Percentiles rank a stretch among this genome's conserved stretches.
These are phyloP conservation scores for Tuber brumale DNA, from an alignment of 495 filamentous ascomycete species.

Conservation along the genomic window DNA sequence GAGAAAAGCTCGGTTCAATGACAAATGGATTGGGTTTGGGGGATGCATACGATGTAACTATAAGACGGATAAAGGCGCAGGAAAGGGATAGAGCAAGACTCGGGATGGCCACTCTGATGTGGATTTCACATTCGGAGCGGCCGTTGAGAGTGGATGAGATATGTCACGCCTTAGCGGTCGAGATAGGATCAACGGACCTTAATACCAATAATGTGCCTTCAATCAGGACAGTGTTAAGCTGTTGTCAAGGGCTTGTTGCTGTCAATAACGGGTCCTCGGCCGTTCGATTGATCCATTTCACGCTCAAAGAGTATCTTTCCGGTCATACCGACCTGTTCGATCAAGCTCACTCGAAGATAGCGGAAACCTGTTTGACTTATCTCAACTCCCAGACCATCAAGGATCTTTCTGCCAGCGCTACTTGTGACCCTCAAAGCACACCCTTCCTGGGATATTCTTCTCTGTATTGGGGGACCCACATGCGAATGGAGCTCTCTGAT, in stretches of 20 bases:
- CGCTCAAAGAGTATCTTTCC: not conserved
- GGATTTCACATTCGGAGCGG: not conserved
- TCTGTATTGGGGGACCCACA: no score
- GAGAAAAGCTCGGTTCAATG: not conserved
- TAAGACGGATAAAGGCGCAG: not conserved
- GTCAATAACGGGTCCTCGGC: not conserved
- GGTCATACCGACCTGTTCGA: not conserved
- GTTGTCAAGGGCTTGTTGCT: not conserved
- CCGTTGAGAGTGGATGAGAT: not conserved
- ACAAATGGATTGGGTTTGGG: not conserved
- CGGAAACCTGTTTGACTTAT: not conserved
- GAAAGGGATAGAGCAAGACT: not conserved
- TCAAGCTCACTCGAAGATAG: not conserved
- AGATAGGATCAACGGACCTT: not conserved
- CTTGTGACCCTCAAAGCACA: no score
- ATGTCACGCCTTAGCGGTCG: not conserved
- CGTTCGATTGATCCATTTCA: not conserved
- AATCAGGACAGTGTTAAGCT: not conserved
- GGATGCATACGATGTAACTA: not conserved
- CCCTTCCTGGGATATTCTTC: no score
- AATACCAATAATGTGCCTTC: not conserved
- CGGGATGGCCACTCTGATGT: not conserved
- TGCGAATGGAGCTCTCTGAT: not conserved
- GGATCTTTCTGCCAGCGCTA: no score
- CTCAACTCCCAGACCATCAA: not conserved